A percentile compares a stretch with the other conserved stretches of the same genome.
Evolutionary conservation across 1,284 basidiomycete genomes (phyloP).

Genomic region (Takashimella tepidaria): DNA sequence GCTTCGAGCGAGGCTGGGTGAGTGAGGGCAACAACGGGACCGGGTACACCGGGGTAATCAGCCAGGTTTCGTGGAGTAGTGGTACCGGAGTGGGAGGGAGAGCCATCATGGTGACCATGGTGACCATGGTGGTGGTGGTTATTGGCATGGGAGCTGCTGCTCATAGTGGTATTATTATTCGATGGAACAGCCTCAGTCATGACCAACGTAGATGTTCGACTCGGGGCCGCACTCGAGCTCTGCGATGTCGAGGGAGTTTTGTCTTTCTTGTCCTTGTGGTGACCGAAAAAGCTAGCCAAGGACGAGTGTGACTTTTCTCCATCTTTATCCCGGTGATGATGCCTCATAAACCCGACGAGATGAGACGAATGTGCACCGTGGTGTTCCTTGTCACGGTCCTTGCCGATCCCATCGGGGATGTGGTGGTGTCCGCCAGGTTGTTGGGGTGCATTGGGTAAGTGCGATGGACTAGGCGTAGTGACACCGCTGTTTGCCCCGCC

Average conservation of each 20-base stretch:
- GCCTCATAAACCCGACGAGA: constrained; percentile 47
- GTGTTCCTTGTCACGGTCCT: constrained; percentile 17
- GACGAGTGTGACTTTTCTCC: constrained; percentile 47
- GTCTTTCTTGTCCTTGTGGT: constrained; percentile 40
- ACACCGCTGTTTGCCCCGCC: constrained; percentile 17
- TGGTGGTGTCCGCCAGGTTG: constrained; percentile 11
- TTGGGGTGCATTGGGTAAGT: neutral
- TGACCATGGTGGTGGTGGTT: constrained; percentile 5
- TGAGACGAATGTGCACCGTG: constrained; percentile 44
- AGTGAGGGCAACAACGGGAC: constrained; percentile 43
- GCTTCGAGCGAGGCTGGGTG: constrained; percentile 60
- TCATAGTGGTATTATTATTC: constrained; percentile 3
- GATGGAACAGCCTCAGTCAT: constrained; percentile 20
- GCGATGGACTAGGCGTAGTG: constrained; percentile 8
- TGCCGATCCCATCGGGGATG: constrained; percentile 7
- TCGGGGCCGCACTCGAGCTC: constrained; percentile 32
- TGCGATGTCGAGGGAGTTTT: constrained; percentile 25
- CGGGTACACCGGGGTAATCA: constrained; percentile 44
- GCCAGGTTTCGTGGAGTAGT: constrained; percentile 35
- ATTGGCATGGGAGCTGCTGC: constrained; percentile 5
- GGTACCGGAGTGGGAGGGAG: constrained; percentile 27
- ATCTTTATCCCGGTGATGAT: constrained; percentile 46
- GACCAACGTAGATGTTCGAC: constrained; percentile 31
- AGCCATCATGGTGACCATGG: constrained; percentile 6
- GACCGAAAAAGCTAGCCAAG: constrained; percentile 47